Evolutionary conservation across 768 basidiomycete species (phyloP).

Genomic region (Phlebiopsis gigantea): DNA sequence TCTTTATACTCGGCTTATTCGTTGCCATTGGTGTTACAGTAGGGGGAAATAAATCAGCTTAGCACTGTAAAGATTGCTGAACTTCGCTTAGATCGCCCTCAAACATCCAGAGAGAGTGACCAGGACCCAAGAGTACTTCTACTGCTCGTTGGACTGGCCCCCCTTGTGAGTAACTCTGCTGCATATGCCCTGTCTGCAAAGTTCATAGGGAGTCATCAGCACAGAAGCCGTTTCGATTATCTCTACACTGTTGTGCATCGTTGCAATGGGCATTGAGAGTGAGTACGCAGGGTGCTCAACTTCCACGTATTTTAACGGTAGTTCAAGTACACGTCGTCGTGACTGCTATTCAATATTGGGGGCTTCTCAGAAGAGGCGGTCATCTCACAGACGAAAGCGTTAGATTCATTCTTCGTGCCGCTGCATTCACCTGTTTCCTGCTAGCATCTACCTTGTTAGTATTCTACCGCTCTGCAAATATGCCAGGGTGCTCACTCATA

Average conservation of each 20-base stretch:
- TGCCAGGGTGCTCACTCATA: not conserved
- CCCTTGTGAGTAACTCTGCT: slow-evolving; percentile 20
- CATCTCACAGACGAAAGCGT: slow-evolving; percentile 12
- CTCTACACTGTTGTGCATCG: slow-evolving; percentile 19
- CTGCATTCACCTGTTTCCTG: slow-evolving; percentile 20
- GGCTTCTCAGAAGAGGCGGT: slow-evolving; percentile 14
- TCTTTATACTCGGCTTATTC: slow-evolving; percentile 15
- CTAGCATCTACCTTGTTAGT: slow-evolving; percentile 21
- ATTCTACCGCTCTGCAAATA: not conserved
- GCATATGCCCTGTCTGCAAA: too few species aligned
- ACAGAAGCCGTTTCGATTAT: slow-evolving; percentile 16
- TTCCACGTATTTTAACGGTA: not conserved
- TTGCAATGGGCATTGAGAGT: slow-evolving; percentile 19
- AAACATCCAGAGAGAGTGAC: slow-evolving; percentile 19
- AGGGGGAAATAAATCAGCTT: too few species aligned
- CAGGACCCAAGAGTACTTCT: slow-evolving; percentile 22
- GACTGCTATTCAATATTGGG: slow-evolving; percentile 15
- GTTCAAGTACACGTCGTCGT: slow-evolving; percentile 15
- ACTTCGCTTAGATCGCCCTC: slow-evolving; percentile 13
- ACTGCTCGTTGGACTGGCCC: slow-evolving; percentile 23
- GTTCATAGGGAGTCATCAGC: too few species aligned
- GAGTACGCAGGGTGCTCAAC: not conserved
- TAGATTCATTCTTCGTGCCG: slow-evolving; percentile 18
- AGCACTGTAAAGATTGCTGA: too few species aligned
- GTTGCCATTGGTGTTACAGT: slow-evolving; percentile 16